Base-by-base conservation (phyloP, 176 grass and related monocot genomes). In the Dactylis glomerata region DNA sequence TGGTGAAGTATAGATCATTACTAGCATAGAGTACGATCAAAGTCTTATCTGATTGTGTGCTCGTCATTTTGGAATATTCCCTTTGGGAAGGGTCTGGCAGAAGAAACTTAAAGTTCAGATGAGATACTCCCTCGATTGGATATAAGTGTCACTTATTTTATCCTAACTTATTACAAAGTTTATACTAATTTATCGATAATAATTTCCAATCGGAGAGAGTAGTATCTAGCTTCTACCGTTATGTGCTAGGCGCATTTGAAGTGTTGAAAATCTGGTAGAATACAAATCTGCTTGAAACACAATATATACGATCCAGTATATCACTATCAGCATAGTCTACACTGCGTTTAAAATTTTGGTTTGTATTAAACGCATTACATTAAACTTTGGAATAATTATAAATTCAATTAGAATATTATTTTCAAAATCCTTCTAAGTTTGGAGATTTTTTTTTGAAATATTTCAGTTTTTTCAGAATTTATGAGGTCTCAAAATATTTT, bases 201-300 rank as follows among this genome's bases (percentile, higher is more conserved):
- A n/a, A n/a, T n/a, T n/a, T n/a, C n/a, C n/a, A n/a, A n/a, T n/a
- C n/a, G n/a, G n/a, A n/a, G n/a, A n/a, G n/a, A n/a, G n/a, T n/a
- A 24, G 16, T 44, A 27, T 62, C 23, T 46, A 14, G n/a, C 15
- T 44, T 20, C 74, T 24, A 8, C 8, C 17, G 38, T 59, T 26
- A 16, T 45, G 64, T 85, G 37, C 74, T 75, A 57, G 42, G 34
- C 65, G 57, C 68, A 10, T 80, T 82, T 70, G 77, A 28, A 26
- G 30, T 46, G 10, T 69, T 40, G 0, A 77, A 77, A 59, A 77
- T 74, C 45, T 66, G 23, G 34, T 67, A 50, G 26, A 13, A 52
- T 54, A 13, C 28, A 54, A 9, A n/a, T 11, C 51, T 67, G 32
- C 41, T 30, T 32, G 8, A 16, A 49, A 10, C 23, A 3, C 24